These are phyloP conservation scores for Centella asiatica DNA, from an alignment of 129 eudicot species.

Conservation along the genomic window DNA sequence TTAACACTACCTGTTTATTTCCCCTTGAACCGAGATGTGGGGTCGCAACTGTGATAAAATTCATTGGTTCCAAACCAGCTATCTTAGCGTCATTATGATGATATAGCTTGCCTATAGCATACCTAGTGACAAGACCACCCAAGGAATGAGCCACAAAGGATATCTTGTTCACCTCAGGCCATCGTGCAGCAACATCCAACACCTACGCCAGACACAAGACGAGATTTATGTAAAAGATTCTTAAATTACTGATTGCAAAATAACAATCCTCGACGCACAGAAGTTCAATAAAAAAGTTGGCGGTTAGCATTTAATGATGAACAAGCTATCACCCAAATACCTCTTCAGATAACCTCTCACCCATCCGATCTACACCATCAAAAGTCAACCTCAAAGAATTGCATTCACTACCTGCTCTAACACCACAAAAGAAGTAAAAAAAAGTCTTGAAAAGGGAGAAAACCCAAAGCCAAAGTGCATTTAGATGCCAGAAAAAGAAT, in stretches of 20 bases:
- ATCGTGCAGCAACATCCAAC: conserved; percentile 39
- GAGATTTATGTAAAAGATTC: neutral
- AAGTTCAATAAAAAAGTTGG: neutral
- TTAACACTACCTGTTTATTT: conserved; percentile 52
- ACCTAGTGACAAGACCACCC: conserved; percentile 88
- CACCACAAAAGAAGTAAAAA: conserved; percentile 4
- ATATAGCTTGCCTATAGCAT: conserved; percentile 69
- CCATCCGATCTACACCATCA: conserved; percentile 95
- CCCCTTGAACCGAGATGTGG: conserved; percentile 94
- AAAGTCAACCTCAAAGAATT: conserved; percentile 76
- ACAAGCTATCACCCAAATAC: conserved; percentile 30
- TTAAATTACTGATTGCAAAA: neutral
- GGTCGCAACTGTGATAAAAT: conserved; percentile 85
- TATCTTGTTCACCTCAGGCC: conserved; percentile 67
- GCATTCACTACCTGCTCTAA: conserved; percentile 73
- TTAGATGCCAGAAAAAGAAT: neutral
- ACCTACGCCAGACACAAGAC: conserved; percentile 43
- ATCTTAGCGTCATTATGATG: conserved; percentile 38
- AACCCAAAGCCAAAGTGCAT: neutral
- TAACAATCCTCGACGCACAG: neutral
- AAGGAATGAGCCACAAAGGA: conserved; percentile 88
- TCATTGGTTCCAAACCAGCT: conserved; percentile 82
- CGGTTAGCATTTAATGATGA: neutral
- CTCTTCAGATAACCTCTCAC: conserved; percentile 92
- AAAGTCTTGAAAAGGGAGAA: neutral